A percentile compares a stretch with the other conserved stretches of the same genome.
Conservation (phyloP, 768 basidiomycete species). For the Pisolithus orientalis region DNA sequence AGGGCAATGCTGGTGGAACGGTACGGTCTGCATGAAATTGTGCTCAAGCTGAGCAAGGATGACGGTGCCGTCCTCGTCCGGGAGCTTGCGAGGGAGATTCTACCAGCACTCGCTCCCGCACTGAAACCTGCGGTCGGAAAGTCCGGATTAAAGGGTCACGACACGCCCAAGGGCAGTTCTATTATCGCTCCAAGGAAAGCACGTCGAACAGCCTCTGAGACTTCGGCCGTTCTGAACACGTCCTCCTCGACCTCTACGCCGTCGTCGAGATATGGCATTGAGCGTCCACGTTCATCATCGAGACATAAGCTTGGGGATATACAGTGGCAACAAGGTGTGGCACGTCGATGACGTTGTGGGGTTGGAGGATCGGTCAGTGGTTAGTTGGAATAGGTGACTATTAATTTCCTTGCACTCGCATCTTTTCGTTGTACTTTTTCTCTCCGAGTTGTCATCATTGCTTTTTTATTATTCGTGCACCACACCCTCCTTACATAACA, state of each 20-base stretch:
- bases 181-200: slow-evolving; percentile 57
- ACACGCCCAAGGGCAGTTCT: slow-evolving; percentile 32
- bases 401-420: neutral
- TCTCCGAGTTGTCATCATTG: slow-evolving; percentile 12
- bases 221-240: slow-evolving; percentile 32
- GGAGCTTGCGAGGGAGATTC: slow-evolving; percentile 81
- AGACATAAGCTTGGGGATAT: slow-evolving; percentile 60
- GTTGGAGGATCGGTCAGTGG: no score
- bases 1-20: slow-evolving; percentile 73
- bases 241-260: slow-evolving; percentile 10
- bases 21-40: slow-evolving; percentile 76
- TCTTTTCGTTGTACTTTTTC: slow-evolving; percentile 3
- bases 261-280: slow-evolving; percentile 26
- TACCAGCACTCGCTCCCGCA: slow-evolving; percentile 69
- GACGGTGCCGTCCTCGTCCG: slow-evolving; percentile 90
- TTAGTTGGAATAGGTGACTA: slow-evolving; percentile 3
- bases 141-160: slow-evolving; percentile 24
- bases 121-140: slow-evolving; percentile 46
- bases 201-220: slow-evolving; percentile 68
- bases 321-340: slow-evolving; percentile 40
- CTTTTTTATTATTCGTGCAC: slow-evolving; percentile 10
- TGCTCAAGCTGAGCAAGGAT: slow-evolving; percentile 71
- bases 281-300: slow-evolving; percentile 32
- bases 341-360: slow-evolving; percentile 17
- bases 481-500: slow-evolving; percentile 26